A percentile compares a stretch with the other conserved stretches of the same genome.
phyloP scores from a whole-genome alignment of 441 rosid genomes.

The Populus trichocarpa region DNA sequence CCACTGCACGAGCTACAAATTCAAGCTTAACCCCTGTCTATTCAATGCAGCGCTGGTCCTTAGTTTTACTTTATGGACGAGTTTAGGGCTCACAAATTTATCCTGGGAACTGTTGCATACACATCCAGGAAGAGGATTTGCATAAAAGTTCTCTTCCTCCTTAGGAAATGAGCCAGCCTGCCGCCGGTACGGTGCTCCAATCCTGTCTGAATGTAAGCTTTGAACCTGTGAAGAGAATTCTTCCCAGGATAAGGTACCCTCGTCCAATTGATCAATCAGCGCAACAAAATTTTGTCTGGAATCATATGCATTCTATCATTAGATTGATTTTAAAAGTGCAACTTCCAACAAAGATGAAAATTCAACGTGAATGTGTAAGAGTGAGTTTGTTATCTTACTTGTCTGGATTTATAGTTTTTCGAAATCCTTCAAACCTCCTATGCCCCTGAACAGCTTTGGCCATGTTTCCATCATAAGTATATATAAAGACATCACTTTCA shows the following conservation, averaged over 20 bases:
- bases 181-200: constrained; percentile 76
- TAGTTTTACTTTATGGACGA: constrained; percentile 9
- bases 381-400: constrained; percentile 36
- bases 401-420: constrained; percentile 86
- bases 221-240: constrained; percentile 67
- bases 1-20: constrained; percentile 3
- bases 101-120: constrained; percentile 52
- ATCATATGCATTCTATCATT: constrained; percentile 15
- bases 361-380: background rate
- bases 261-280: constrained; percentile 69
- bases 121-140: constrained; percentile 89
- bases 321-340: background rate
- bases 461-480: constrained; percentile 93
- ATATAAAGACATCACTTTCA: constrained; percentile 85
- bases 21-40: constrained; percentile 29
- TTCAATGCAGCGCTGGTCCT: constrained; percentile 23
- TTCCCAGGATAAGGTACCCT: constrained; percentile 61
- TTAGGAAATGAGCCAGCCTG: constrained; percentile 63
- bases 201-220: constrained; percentile 55
- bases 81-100: constrained; percentile 19
- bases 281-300: constrained; percentile 65
- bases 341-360: background rate
- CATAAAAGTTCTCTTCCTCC: constrained; percentile 86
- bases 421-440: constrained; percentile 76
- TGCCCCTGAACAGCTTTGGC: constrained; percentile 98